A percentile compares a stretch with the other conserved stretches of the same genome.
Conservation (phyloP, 257 asterid genomes). For the Ilex aquifolium region DNA sequence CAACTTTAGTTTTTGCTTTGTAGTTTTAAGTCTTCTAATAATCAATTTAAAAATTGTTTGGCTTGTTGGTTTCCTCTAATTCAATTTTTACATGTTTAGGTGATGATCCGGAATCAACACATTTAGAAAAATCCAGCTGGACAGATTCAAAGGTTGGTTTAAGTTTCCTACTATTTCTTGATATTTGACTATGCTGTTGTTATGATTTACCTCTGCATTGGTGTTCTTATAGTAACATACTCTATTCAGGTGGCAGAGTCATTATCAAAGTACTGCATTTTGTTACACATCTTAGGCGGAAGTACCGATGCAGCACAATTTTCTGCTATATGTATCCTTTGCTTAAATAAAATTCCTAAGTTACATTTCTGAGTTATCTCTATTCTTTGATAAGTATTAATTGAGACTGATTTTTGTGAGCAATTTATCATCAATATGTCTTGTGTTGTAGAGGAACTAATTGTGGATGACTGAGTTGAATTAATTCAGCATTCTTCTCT, state of each 20-base stretch:
- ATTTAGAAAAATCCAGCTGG: slow-evolving; percentile 68
- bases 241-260: slow-evolving; percentile 66
- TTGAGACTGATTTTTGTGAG: no score
- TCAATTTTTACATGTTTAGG: slow-evolving; percentile 32
- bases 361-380: no score
- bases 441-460: no score
- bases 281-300: slow-evolving; percentile 75
- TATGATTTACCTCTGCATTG: background rate
- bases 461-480: no score
- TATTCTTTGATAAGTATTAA: no score
- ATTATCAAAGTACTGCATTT: slow-evolving; percentile 68
- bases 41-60: background rate
- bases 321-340: slow-evolving; percentile 87
- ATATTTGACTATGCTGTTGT: background rate
- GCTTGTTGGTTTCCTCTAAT: background rate
- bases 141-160: slow-evolving; percentile 55
- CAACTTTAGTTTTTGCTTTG: no score
- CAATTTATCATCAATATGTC: no score
- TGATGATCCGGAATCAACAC: slow-evolving; percentile 55
- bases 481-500: no score
- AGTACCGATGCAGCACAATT: slow-evolving; percentile 70
- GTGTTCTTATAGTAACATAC: slow-evolving; percentile 18
- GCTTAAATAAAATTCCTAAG: slow-evolving; percentile 7
- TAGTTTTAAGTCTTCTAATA: background rate
- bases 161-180: slow-evolving; percentile 1